A percentile compares a stretch with the other conserved stretches of the same genome.
Conservation (phyloP, 495 filamentous ascomycete genomes). For the Tuber melanosporum region DNA sequence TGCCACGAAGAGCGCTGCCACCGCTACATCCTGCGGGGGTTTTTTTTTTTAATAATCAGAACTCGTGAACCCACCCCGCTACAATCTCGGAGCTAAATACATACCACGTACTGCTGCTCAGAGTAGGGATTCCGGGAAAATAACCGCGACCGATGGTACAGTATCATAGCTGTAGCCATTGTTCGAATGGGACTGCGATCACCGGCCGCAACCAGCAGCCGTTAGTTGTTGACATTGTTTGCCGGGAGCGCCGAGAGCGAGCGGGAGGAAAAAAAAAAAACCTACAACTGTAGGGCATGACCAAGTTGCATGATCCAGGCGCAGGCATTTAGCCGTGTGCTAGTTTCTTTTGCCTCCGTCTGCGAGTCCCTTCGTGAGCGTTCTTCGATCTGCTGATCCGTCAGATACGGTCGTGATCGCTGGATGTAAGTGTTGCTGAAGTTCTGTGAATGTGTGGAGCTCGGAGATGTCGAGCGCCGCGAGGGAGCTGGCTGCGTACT, state of each 20-base stretch:
- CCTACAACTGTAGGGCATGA: slow-evolving; percentile 38
- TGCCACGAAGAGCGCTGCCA: slow-evolving; percentile 79
- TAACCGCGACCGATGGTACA: slow-evolving; percentile 40
- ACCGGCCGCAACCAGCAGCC: not conserved
- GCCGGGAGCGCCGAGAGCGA: not conserved
- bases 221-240: not conserved
- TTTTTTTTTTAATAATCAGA: slow-evolving; percentile 26
- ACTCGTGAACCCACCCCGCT: not conserved
- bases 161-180: slow-evolving; percentile 40
- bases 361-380: slow-evolving; percentile 32
- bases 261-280: not conserved
- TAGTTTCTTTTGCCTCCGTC: slow-evolving; percentile 35
- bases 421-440: slow-evolving; percentile 41
- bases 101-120: slow-evolving; percentile 48
- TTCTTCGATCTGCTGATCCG: slow-evolving; percentile 39
- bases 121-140: slow-evolving; percentile 34
- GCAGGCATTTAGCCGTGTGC: slow-evolving; percentile 35
- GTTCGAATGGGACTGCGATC: slow-evolving; percentile 36
- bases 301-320: slow-evolving; percentile 40
- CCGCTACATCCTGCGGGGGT: slow-evolving; percentile 62
- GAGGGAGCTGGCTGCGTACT: slow-evolving; percentile 22
- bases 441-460: slow-evolving; percentile 20
- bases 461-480: slow-evolving; percentile 20
- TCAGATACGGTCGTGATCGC: slow-evolving; percentile 40
- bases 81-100: slow-evolving; percentile 16